Conservation (phyloP, 2,329 filamentous ascomycete species). For the Harringtonia aguacate region DNA sequence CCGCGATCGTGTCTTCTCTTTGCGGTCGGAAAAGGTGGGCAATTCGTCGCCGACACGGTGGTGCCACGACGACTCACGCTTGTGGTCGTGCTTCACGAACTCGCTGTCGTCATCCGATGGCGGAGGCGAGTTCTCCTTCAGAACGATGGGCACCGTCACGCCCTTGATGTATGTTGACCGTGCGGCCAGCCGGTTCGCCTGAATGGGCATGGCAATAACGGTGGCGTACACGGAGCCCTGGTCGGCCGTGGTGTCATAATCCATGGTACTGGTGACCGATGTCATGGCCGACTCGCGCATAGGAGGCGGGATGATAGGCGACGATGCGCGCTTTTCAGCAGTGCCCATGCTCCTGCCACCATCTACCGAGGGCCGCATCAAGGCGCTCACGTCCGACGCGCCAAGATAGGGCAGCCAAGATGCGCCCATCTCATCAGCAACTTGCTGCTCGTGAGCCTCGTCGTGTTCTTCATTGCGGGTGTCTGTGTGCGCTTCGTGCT, state of each 20-base stretch:
- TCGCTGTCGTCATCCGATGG: neutral
- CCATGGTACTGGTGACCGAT: slow-evolving; percentile 23
- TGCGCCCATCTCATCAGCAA: slow-evolving; percentile 18
- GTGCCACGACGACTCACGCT: slow-evolving; percentile 33
- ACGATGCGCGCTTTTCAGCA: slow-evolving; percentile 33
- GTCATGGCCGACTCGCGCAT: slow-evolving; percentile 23
- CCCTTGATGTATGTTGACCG: slow-evolving; percentile 28
- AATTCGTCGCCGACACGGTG: slow-evolving; percentile 47
- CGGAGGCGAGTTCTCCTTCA: neutral
- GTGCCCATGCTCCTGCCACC: slow-evolving; percentile 8
- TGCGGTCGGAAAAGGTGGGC: slow-evolving; percentile 47
- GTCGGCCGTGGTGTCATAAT: slow-evolving; percentile 29
- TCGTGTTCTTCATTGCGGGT: slow-evolving; percentile 16
- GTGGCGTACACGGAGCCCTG: slow-evolving; percentile 43
- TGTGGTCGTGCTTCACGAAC: slow-evolving; percentile 4
- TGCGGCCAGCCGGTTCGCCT: slow-evolving; percentile 27
- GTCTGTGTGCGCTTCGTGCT: neutral
- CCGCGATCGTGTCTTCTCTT: slow-evolving; percentile 30
- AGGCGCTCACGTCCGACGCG: neutral
- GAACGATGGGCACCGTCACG: slow-evolving; percentile 1
- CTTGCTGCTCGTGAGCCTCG: slow-evolving; percentile 25
- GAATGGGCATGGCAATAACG: slow-evolving; percentile 31
- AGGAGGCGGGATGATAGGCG: slow-evolving; percentile 32
- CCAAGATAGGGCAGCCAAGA: neutral
- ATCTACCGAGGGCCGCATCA: slow-evolving; percentile 8